A percentile compares a stretch with the other conserved stretches of the same genome.
phyloP scores from a whole-genome alignment of 257 asterid species.

The Linderniella brevidens region DNA sequence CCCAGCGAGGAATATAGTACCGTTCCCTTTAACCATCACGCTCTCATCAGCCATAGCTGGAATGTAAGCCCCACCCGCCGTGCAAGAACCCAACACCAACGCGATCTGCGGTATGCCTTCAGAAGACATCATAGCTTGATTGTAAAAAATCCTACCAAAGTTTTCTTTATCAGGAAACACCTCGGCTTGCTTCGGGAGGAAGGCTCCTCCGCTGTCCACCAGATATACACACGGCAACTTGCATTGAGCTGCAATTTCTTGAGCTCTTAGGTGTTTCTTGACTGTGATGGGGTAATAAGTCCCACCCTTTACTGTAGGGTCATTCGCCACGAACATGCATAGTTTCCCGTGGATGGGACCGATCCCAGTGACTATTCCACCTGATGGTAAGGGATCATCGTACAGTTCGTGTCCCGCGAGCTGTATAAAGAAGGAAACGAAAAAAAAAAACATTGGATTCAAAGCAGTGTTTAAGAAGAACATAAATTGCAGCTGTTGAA shows the following conservation, averaged over 20 bases:
- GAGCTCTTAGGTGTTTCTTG: constrained; percentile 97
- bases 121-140: constrained; percentile 85
- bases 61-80: constrained; percentile 99
- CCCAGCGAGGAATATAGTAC: constrained; percentile 97
- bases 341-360: constrained; percentile 85
- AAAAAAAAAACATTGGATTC: background rate
- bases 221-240: constrained; percentile 86
- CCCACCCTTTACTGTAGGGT: constrained; percentile 96
- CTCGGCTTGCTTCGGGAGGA: constrained; percentile 96
- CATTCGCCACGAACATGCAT: constrained; percentile 94
- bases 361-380: constrained; percentile 85
- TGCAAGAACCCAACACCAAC: constrained; percentile 88
- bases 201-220: constrained; percentile 99
- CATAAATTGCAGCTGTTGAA: background rate
- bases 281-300: constrained; percentile 89
- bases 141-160: constrained; percentile 89
- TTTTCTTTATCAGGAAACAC: constrained; percentile 92
- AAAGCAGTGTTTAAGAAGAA: background rate
- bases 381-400: constrained; percentile 82
- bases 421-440: constrained; percentile 15
- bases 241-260: constrained; percentile 84
- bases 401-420: constrained; percentile 91
- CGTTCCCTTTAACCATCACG: constrained; percentile 95
- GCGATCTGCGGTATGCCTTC: constrained; percentile 96
- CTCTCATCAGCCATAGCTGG: constrained; percentile 99